Base-by-base conservation (phyloP, 139 green algal species). In the Micromonas commoda region DNA sequence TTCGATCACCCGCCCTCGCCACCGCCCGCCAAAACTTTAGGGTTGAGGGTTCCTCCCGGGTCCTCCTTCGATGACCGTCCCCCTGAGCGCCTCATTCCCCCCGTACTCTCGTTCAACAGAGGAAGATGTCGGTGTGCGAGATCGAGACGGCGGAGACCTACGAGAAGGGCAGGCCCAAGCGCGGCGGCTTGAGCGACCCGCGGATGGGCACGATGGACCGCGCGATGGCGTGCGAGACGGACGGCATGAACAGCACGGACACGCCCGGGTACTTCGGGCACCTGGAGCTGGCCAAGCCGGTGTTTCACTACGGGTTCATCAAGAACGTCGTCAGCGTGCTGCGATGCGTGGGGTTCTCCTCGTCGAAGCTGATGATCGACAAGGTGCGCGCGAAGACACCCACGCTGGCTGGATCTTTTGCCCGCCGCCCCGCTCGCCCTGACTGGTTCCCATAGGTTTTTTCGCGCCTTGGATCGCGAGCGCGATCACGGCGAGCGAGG, bases 241-340 rank as follows among this genome's bases (percentile, higher is more conserved):
- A 81, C 63, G 68, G 67, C 20, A 39, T 71, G 33, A 34, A 66
- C 66, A 79, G 66, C 21, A 75, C 89, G 60, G 92, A 98, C 74
- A 98, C 90, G 78, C 96, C 96, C 0, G 95, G 95, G 1, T 95
- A 99, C 82, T 99, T 99, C 86, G 95, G 95, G 9, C 94, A 98
- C 88, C 89, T 99, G 32, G 92, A 97, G 81, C 88, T 99, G 33
- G 93, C 92, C 24, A 91, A 95, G 80, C 94, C 96, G 5, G 91
- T 98, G 82, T 98, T 91, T 78, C 96, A 99, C 82, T 86, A 92
- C 38, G 92, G 94, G 63, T 99, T 98, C 86, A 89, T 98, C 29
- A 95, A 94, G 70, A 96, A 89, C 0, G 91, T 99, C 3, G 81
- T 99, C 21, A 91, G 88, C 0, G 88, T 97, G 52, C 84, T 99